A percentile compares a stretch with the other conserved stretches of the same genome.
Evolutionary conservation across 1,284 basidiomycete species (phyloP).

Genomic region (Puccinia brachypodii): DNA sequence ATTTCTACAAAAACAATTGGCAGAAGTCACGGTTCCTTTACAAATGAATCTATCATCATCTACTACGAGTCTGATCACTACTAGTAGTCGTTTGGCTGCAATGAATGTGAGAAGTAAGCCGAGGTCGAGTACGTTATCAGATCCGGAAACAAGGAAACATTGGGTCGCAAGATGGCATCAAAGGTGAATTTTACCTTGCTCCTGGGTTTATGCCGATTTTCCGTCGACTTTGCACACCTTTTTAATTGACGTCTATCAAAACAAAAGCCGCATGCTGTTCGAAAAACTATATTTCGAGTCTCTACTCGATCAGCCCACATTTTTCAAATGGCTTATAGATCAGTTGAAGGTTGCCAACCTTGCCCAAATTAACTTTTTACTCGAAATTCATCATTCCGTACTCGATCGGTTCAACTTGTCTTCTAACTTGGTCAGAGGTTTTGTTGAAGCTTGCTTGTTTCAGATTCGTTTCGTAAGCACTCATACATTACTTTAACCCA

Average conservation of each 20-base stretch:
- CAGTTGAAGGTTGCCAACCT: constrained; percentile 74
- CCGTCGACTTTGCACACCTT: neutral
- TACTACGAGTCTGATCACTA: constrained; percentile 25
- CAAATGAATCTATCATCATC: constrained; percentile 65
- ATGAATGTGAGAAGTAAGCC: constrained; percentile 71
- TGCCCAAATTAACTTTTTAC: constrained; percentile 77
- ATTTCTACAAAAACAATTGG: constrained; percentile 83
- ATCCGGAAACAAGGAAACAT: constrained; percentile 67
- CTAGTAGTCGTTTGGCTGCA: constrained; percentile 1
- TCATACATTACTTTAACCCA: neutral
- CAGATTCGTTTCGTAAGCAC: constrained; percentile 44
- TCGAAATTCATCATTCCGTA: constrained; percentile 43
- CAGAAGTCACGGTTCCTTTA: constrained; percentile 77
- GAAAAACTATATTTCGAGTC: constrained; percentile 72
- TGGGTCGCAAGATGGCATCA: constrained; percentile 82
- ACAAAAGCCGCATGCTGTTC: constrained; percentile 54
- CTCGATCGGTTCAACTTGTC: constrained; percentile 42
- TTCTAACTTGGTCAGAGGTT: constrained; percentile 46
- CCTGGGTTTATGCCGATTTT: too few relatives aligned
- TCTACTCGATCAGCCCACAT: constrained; percentile 75
- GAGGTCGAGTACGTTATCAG: constrained; percentile 71
- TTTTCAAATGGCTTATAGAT: constrained; percentile 80
- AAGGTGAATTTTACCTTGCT: constrained; percentile 63
- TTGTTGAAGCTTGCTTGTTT: constrained; percentile 43
- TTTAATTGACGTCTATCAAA: constrained; percentile 4